Evolutionary conservation across 2,329 filamentous ascomycete genomes (phyloP), one percentile per base, ranked within the genome.

Genomic region (Fusarium odoratissimum): DNA sequence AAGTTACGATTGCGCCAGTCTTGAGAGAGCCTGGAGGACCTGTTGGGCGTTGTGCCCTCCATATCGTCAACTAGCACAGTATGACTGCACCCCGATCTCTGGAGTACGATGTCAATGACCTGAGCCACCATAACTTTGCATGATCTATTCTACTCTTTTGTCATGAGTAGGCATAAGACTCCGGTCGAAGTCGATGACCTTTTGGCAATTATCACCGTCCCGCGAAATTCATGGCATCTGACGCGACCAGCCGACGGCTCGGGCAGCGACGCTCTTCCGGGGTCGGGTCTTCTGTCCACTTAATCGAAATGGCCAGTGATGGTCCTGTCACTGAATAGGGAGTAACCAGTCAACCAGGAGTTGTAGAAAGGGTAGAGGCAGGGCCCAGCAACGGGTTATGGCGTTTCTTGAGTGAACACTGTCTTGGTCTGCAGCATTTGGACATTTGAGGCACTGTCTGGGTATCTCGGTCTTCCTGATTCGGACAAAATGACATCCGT

Each of bases 231-330:
- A 70, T 69, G 51, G 68, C 56, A 69, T 70, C 69, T 70, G 28
- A 75, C 64, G 73, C 55, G 51, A 71, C 73, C 59, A 67, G 52
- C 73, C 75, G 71, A 68, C 69, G 64, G 59, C 55, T 76, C 65
- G 65, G 68, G 42, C 57, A 73, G 48, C 57, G 49, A 69, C 60
- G 59, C 67, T 30, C 52, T 58, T 67, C 60, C 55, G 42, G 41
- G 48, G 49, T 63, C 62, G 45, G 45, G 45, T 55, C 64, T 64
- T 63, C 40, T 51, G 38, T 37, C 30, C 58, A 62, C 33, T 23
- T 40, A 42, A 67, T 69, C 28, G 42, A 62, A 46, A 35, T 19
- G 60, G 42, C 55, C 49, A 61, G 45, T 66, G 44, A 54, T 48
- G 31, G 35, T 33, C 19, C 46, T 30, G 35, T 54, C 21, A 45